Percentiles rank a stretch among this genome's conserved stretches.
phyloP scores from a whole-genome alignment of 2,329 filamentous ascomycete species.

The Hyphodiscus sp. region DNA sequence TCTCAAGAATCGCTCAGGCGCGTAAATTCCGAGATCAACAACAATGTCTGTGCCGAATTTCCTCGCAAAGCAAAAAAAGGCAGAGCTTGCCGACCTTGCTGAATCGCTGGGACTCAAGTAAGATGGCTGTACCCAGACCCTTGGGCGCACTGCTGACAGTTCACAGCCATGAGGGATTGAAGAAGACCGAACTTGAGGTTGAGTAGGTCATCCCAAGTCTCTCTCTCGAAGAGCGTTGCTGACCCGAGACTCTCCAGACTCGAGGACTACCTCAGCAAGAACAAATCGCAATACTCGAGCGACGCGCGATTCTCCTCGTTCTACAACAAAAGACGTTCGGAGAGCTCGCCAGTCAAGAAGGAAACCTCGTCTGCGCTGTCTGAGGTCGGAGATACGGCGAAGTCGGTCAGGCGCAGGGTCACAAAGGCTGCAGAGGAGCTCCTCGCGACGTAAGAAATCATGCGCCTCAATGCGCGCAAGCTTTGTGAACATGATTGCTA shows the following conservation, averaged over 20 bases:
- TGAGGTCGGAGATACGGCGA: slow-evolving; percentile 34
- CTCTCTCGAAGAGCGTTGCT: too few species aligned
- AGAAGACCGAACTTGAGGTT: slow-evolving; percentile 74
- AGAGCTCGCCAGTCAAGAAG: slow-evolving; percentile 56
- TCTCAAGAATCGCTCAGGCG: not conserved
- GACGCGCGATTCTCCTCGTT: slow-evolving; percentile 66
- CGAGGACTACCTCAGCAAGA: slow-evolving; percentile 64
- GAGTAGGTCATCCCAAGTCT: slow-evolving; percentile 27
- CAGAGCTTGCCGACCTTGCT: slow-evolving; percentile 69
- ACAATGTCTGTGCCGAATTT: slow-evolving; percentile 65
- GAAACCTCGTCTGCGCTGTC: slow-evolving; percentile 36
- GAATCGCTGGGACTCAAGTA: slow-evolving; percentile 69
- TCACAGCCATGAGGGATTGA: slow-evolving; percentile 59
- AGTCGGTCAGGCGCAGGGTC: slow-evolving; percentile 39
- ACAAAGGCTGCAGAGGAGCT: slow-evolving; percentile 38
- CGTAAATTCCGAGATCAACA: slow-evolving; percentile 5
- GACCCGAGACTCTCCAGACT: slow-evolving; percentile 33
- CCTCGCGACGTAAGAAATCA: slow-evolving; percentile 25
- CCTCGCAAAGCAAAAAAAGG: slow-evolving; percentile 77
- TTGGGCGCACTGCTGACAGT: slow-evolving; percentile 11
- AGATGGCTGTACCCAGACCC: slow-evolving; percentile 31
- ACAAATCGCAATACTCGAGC: slow-evolving; percentile 57
- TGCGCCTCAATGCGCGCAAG: slow-evolving; percentile 19
- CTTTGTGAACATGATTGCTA: slow-evolving; percentile 10
- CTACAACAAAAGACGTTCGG: slow-evolving; percentile 58